phyloP scores from a whole-genome alignment of 257 asterid genomes.

The Ajuga chamaepitys region DNA sequence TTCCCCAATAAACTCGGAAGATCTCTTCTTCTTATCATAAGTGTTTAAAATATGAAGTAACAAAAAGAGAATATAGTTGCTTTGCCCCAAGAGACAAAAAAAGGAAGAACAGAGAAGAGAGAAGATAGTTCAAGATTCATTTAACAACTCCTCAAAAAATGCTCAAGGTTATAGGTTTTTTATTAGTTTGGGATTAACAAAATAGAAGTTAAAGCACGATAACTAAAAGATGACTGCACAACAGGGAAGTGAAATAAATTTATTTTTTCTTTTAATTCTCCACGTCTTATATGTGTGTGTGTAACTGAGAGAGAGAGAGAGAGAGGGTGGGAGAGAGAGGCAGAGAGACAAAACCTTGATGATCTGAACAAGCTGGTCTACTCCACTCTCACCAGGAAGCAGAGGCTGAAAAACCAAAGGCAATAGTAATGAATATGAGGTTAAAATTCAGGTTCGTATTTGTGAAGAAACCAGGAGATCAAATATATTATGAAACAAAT shows the following conservation, averaged over 20 bases:
- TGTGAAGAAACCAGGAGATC: no score
- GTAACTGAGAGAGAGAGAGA: constrained; percentile 13
- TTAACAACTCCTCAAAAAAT: background rate
- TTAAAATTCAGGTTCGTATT: background rate
- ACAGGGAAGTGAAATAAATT: background rate
- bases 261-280: background rate
- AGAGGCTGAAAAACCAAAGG: constrained; percentile 55
- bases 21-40: background rate
- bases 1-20: background rate
- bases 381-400: constrained; percentile 99
- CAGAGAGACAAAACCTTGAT: constrained; percentile 89
- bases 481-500: no score
- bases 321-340: constrained; percentile 23
- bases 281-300: background rate
- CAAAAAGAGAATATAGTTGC: no score
- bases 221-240: background rate
- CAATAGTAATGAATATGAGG: constrained; percentile 18
- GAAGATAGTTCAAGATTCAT: background rate
- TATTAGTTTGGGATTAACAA: background rate
- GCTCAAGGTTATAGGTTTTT: no score
- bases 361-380: constrained; percentile 96
- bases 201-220: background rate
- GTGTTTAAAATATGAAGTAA: background rate
- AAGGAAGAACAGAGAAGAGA: no score
- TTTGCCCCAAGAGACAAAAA: no score